phyloP scores from a whole-genome alignment of 768 basidiomycete species.

The Podaxis pistillaris region DNA sequence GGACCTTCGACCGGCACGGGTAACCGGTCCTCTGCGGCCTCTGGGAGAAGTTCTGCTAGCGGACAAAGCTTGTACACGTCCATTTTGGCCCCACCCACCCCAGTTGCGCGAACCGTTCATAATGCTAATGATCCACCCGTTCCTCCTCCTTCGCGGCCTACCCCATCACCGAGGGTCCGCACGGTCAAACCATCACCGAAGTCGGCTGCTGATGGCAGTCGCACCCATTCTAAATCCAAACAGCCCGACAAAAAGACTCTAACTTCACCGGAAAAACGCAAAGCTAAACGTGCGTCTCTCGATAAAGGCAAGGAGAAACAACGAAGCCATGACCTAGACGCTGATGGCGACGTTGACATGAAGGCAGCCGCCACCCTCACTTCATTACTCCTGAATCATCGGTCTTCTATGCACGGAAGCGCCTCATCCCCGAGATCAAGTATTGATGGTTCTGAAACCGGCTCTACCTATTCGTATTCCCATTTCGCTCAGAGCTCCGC shows the following conservation, averaged over 20 bases:
- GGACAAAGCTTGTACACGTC: constrained; percentile 69
- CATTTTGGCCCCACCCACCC: constrained; percentile 69
- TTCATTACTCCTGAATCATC: constrained; percentile 61
- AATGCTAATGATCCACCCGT: constrained; percentile 71
- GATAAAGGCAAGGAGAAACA: constrained; percentile 53
- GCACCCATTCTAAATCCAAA: constrained; percentile 42
- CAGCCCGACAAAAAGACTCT: constrained; percentile 31
- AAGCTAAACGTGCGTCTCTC: constrained; percentile 35
- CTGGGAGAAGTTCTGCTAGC: constrained; percentile 33
- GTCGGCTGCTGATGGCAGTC: constrained; percentile 41
- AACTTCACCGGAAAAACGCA: constrained; percentile 40
- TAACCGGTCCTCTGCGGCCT: constrained; percentile 30
- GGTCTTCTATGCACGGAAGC: constrained; percentile 56
- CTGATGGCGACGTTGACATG: constrained; percentile 68
- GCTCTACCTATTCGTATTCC: constrained; percentile 59
- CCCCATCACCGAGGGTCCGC: constrained; percentile 43
- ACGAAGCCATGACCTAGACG: constrained; percentile 34
- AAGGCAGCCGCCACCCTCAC: constrained; percentile 83
- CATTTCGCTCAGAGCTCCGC: constrained; percentile 70
- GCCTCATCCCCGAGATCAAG: constrained; percentile 72
- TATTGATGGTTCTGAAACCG: constrained; percentile 65
- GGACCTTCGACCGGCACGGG: constrained; percentile 30
- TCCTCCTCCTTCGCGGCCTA: constrained; percentile 46
- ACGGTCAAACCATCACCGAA: constrained; percentile 37
- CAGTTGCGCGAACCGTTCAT: constrained; percentile 77